Evolutionary conservation across 257 asterid genomes (phyloP), one percentile per base, ranked within the genome.

Genomic region (Mitragyna speciosa): DNA sequence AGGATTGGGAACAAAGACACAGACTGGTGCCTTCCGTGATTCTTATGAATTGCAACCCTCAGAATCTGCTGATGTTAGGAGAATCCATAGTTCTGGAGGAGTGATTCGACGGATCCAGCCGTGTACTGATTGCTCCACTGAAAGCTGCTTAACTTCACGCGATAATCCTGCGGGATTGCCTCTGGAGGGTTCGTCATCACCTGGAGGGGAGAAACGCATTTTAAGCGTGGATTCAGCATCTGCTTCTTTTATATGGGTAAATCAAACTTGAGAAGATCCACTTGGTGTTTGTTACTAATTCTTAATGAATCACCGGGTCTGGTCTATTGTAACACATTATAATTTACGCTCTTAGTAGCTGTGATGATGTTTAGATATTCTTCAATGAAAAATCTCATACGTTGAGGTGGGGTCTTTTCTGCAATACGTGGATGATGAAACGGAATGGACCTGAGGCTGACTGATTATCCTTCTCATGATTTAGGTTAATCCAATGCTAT

Each of bases 71-170:
- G 81, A 86, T 12, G 80, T 80, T 76, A 71, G 84, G 71, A 85
- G 83, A 69, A 80, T 77, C 83, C 84, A 76, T 26, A 80, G 83
- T 64, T 79, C 86, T 2, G 79, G 75, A 70, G 91, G 80, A 74
- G 84, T 86, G 71, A 72, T 89, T 56, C 86, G 91, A 24, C 88
- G 68, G 63, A 85, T 89, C 76, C 91, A 82, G 73, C 91, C 82
- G 48, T 59, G 71, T 6, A 80, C 83, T 19, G 96, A 89, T 81
- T 87, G 93, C 69, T 91, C 95, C 66, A 89, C 97, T 0, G 95
- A 92, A 76, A 90, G 97, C 88, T 89, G 97, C 88, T 89, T 92
- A 69, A 92, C 97, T 73, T 89, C 97, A 4, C 97, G 88, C 79
- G 97, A 83, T 81, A 88, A 94, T 54, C 90, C 93, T 0, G 89